Conservation (phyloP, 139 green algal species). For the Coelastrella sp. region DNA sequence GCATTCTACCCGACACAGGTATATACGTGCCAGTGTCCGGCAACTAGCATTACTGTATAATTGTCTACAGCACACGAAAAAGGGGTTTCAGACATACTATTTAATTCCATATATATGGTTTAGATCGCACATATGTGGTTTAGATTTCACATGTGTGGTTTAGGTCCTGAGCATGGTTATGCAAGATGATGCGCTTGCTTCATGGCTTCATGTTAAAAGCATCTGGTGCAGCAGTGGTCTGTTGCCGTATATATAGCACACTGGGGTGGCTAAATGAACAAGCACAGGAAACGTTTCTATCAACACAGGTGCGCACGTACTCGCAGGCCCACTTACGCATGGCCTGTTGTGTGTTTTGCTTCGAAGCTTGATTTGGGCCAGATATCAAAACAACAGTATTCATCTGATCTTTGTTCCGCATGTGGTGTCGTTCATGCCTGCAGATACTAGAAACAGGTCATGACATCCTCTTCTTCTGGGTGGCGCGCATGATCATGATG, state of each 20-base stretch:
- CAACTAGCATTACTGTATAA: neutral
- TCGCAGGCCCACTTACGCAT: no score
- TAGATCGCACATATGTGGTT: no score
- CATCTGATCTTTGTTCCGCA: no score
- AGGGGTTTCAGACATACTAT: no score
- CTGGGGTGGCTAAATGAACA: conserved; percentile 91
- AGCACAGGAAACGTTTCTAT: conserved; percentile 87
- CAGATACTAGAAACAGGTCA: conserved; percentile 98
- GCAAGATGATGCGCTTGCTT: no score
- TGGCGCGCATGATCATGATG: conserved; percentile 99
- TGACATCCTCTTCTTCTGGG: conserved; percentile 99
- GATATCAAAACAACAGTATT: no score
- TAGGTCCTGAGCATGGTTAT: no score
- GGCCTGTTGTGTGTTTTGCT: no score
- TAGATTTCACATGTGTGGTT: no score
- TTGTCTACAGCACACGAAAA: neutral
- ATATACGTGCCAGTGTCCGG: neutral
- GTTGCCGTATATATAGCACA: conserved; percentile 91
- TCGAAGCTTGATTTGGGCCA: no score
- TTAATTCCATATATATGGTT: no score
- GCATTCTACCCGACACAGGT: conserved; percentile 94
- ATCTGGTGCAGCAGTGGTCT: conserved; percentile 97
- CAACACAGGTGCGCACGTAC: conserved; percentile 74
- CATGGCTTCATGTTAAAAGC: conserved; percentile 85
- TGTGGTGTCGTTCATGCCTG: no score